Base-by-base conservation (phyloP, 805 yeast genomes). In the Phaffomyces opuntiae region DNA sequence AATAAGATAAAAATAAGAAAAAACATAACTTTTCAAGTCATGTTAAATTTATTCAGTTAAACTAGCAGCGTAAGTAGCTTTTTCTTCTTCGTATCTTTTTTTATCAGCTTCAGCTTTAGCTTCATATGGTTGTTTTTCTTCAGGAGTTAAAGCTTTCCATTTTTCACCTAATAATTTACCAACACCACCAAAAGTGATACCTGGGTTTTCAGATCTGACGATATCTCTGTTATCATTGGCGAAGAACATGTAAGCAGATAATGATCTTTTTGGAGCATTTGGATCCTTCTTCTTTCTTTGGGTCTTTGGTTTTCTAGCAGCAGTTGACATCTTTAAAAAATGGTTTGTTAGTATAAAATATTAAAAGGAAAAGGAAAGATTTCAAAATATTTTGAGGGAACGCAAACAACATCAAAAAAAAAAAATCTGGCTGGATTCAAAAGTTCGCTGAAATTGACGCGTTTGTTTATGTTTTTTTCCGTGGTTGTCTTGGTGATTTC, bases 161-260 rank as follows among this genome's bases (percentile, higher is more conserved):
- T 78, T 85, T 69, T 89, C 96, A 68, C 99, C 99, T 62, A 93
- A 80, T 51, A 88, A 68, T 70, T 84, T 88, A 65, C 98, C 98
- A 55, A 93, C 91, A 73, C 89, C 95, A 56, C 95, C 99, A 63
- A 93, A 93, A 38, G 90, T 72, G 59, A 90, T 86, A 66, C 96
- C 96, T 61, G 98, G 97, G 78, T 91, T 88, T 68, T 90, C 98
- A 52, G 91, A 82, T 68, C 96, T 82, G 57, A 93, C 96, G 53
- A 81, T 79, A 70, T 91, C 97, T 77, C 99, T 90, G 78, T 87
- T 86, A 64, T 89, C 97, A 67, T 88, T 89, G 60, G 99, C 98
- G 65, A 90, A 93, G 80, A 87, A 91, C 98, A 93, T 90, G 82
- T 91, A 93, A 42, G 98, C 96, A 50, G 97, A 88, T 66, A 93